Evolutionary conservation across 2,329 filamentous ascomycete species (phyloP).

Genomic region (Fusarium burgessii): DNA sequence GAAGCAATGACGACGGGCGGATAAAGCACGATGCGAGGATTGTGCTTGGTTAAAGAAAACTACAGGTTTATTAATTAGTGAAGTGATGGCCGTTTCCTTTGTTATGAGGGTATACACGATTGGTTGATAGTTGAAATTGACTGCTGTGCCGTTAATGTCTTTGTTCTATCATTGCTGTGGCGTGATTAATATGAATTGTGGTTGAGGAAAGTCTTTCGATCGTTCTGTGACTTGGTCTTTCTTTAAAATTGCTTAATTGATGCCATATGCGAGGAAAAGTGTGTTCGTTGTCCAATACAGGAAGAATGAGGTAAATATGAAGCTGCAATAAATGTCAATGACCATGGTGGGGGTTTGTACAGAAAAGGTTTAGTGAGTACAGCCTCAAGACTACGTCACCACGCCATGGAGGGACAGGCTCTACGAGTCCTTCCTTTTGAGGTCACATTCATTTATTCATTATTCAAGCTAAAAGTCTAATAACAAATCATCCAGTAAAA

Average conservation of each 20-base stretch:
- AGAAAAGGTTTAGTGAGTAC: conserved; percentile 24
- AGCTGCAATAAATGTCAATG: background rate
- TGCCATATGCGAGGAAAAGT: background rate
- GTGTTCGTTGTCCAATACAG: background rate
- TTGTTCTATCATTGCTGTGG: background rate
- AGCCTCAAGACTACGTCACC: conserved; percentile 34
- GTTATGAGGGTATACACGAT: conserved; percentile 31
- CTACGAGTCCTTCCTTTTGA: background rate
- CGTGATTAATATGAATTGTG: too few relatives aligned
- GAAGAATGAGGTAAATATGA: background rate
- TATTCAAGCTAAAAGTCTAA: background rate
- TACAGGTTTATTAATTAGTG: conserved; percentile 28
- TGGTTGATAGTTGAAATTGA: conserved; percentile 41
- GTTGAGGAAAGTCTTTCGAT: accelerated
- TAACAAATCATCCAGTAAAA: background rate
- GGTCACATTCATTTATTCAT: background rate
- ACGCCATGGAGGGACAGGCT: background rate
- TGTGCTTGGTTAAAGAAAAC: conserved; percentile 28
- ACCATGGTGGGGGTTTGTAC: conserved; percentile 4
- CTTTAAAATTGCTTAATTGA: accelerated
- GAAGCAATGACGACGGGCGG: conserved; percentile 32
- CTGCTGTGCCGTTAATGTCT: background rate
- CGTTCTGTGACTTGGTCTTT: too few relatives aligned
- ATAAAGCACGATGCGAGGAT: conserved; percentile 21
- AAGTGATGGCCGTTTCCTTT: conserved; percentile 36